A percentile compares a stretch with the other conserved stretches of the same genome.
Conservation (phyloP, 306 rosid genomes). For the Quercus wislizeni region DNA sequence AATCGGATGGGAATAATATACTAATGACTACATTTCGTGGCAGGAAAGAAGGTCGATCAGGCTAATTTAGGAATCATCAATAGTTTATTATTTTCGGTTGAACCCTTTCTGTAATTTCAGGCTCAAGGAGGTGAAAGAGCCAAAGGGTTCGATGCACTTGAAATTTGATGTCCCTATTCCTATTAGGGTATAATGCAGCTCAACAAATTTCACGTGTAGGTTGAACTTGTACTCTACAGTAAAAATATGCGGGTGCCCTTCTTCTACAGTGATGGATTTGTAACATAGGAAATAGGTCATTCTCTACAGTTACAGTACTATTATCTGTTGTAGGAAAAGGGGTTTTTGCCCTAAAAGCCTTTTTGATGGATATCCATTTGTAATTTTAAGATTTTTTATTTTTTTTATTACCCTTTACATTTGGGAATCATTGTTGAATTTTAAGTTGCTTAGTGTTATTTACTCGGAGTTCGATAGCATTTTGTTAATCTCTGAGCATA, state of each 20-base stretch:
- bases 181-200: slow-evolving; percentile 8
- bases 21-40: slow-evolving; percentile 47
- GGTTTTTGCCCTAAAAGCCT: slow-evolving; percentile 27
- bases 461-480: too few species aligned
- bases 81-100: slow-evolving; percentile 23
- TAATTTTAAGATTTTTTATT: slow-evolving; percentile 2
- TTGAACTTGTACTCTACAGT: slow-evolving; percentile 2
- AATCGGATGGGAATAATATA: slow-evolving; percentile 35
- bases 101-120: slow-evolving; percentile 24
- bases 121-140: slow-evolving; percentile 20
- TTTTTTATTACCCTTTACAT: not conserved
- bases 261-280: slow-evolving; percentile 23
- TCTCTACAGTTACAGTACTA: not conserved
- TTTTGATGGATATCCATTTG: slow-evolving; percentile 33
- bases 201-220: not conserved
- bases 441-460: not conserved
- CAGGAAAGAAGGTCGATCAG: slow-evolving; percentile 82
- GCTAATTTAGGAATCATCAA: slow-evolving; percentile 18
- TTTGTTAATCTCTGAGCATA: too few species aligned
- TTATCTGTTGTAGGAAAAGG: slow-evolving; percentile 14
- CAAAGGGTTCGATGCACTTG: slow-evolving; percentile 22
- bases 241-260: not conserved
- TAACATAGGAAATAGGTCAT: slow-evolving; percentile 34
- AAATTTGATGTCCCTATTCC: slow-evolving; percentile 10
- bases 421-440: not conserved